Evolutionary conservation across 441 rosid species (phyloP), one percentile per base, ranked within the genome.

Genomic region (Pelargonium myrrhifolium): DNA sequence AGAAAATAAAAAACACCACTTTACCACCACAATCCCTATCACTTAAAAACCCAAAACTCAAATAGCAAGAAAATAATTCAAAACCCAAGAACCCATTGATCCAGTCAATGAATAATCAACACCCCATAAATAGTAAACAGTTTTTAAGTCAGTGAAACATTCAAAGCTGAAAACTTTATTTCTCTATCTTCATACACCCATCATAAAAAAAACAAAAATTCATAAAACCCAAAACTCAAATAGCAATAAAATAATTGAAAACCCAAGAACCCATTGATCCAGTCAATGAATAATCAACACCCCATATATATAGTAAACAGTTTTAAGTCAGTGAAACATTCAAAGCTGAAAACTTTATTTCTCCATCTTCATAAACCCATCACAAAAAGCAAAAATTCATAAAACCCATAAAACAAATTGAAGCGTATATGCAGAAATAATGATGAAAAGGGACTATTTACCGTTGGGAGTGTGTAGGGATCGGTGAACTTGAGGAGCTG

Each of bases 401-500:
- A 6, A 53, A 5, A 18, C 60, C 60, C 60, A 53, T 53, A 58
- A 37, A 0, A 5, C 3, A 40, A 9, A 11, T 3, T 18, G 56
- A 68, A 69, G 61, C 62, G 65, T 49, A n/a, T 17, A 51, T 26
- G 65, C 28, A 39, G 40, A 64, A 3, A n/a, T 3, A 24, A 42
- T 14, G 51, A 22, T 49, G 35, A 40, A 40, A 24, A 49, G 53
- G 37, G 45, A 31, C 51, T 10, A 22, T 62, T 55, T 72, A 81
- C 75, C 45, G 86, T 39, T 3, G 88, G 86, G 49, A 85, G 84
- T 71, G 77, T 78, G 69, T 68, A 67, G 37, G 76, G 82, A 72
- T 85, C 88, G 71, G 84, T 68, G 47, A 85, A 74, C 76, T 66
- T 83, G 39, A 87, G 75, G 72, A 81, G 75, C 64, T 60, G 78